Evolutionary conservation across 495 filamentous ascomycete genomes (phyloP).

Genomic region (Podospora australis): DNA sequence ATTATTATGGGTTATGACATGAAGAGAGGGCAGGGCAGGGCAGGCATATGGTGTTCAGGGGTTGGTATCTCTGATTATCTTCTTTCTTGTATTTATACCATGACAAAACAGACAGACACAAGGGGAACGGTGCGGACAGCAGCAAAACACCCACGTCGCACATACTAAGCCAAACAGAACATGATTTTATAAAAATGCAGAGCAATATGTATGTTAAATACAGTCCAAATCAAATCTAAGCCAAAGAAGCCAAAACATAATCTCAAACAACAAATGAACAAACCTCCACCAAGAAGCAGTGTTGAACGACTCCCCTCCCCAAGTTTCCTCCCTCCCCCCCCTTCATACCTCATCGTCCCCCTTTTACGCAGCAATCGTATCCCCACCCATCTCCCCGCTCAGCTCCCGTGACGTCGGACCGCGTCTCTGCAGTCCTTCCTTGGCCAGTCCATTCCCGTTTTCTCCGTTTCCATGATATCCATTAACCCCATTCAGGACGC

Average conservation of each 20-base stretch:
- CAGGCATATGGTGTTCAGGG: no score
- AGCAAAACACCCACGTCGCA: no score
- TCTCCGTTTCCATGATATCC: not conserved
- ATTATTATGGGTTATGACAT: not conserved
- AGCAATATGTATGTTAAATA: not conserved
- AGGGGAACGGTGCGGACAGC: no score
- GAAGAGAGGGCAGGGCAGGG: not conserved
- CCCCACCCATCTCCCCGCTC: conserved; percentile 49
- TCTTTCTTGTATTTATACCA: not conserved
- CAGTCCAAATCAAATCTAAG: not conserved
- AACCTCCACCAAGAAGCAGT: not conserved
- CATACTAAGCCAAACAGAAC: no score
- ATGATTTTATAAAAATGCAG: no score
- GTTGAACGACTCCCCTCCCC: not conserved
- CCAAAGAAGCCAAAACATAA: not conserved
- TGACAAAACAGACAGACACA: no score
- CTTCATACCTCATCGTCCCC: not conserved
- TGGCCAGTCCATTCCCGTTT: not conserved
- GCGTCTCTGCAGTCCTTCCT: conserved; percentile 23
- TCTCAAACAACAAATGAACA: not conserved
- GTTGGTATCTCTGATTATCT: no score
- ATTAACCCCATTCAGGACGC: not conserved
- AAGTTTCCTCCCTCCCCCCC: not conserved
- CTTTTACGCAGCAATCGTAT: conserved; percentile 29
- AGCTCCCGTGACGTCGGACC: conserved; percentile 44